Percentiles rank a stretch among this genome's conserved stretches.
Evolutionary conservation across 2,329 filamentous ascomycete species (phyloP).

Genomic region (Colletotrichum musicola): DNA sequence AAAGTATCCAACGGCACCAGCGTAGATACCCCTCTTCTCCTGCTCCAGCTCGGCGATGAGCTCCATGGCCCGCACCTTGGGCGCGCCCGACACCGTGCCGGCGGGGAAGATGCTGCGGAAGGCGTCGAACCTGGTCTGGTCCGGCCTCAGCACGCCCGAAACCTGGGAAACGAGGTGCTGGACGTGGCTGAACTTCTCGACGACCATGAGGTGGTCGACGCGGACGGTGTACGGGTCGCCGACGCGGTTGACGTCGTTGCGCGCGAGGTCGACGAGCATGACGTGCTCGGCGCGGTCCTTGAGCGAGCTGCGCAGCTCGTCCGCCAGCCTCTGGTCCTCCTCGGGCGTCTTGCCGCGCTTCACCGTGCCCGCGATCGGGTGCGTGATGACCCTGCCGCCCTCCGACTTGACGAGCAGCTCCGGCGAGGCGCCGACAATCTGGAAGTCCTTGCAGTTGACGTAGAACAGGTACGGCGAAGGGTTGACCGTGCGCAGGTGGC

Average conservation of each 20-base stretch:
- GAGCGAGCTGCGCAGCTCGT: conserved; percentile 80
- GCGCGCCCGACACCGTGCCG: conserved; percentile 93
- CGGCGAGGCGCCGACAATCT: conserved; percentile 94
- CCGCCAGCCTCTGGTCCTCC: conserved; percentile 84
- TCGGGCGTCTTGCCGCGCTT: conserved; percentile 84
- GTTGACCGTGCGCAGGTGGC: conserved; percentile 95
- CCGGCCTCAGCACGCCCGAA: conserved; percentile 85
- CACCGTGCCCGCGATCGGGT: conserved; percentile 96
- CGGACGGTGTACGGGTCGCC: conserved; percentile 90
- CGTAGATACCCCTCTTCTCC: conserved; percentile 96
- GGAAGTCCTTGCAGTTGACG: conserved; percentile 90
- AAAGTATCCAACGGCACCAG: conserved; percentile 96
- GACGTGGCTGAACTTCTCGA: conserved; percentile 95
- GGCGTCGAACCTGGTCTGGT: conserved; percentile 92
- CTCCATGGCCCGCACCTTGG: conserved; percentile 97
- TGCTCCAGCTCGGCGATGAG: conserved; percentile 93
- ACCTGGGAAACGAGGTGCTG: conserved; percentile 98
- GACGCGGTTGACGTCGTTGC: conserved; percentile 96
- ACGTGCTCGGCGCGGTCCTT: conserved; percentile 97
- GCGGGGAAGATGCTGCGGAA: conserved; percentile 98
- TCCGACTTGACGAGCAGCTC: conserved; percentile 95
- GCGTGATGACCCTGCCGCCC: conserved; percentile 88
- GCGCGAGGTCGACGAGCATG: conserved; percentile 95
- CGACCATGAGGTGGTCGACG: conserved; percentile 94
- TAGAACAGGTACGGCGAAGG: conserved; percentile 98